Evolutionary conservation across 2,329 filamentous ascomycete genomes (phyloP), one percentile per base, ranked within the genome.

Genomic region (Fusarium domesticum): DNA sequence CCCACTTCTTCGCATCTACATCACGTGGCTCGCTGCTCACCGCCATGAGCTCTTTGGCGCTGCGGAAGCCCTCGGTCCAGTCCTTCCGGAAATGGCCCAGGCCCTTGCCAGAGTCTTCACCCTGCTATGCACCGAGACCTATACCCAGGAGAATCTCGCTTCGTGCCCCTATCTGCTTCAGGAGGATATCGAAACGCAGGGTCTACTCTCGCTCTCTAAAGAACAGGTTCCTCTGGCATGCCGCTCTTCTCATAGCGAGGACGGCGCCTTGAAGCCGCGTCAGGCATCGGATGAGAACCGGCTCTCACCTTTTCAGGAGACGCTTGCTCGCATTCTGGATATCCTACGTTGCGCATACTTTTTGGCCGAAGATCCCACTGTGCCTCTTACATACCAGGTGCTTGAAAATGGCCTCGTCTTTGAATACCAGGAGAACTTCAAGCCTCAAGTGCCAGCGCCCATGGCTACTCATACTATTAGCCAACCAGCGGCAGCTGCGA

Each of bases 21-120:
- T 74, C 44, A 70, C 76, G 35, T 81, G 78, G 78, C 65, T 80
- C 3, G 73, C 72, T 41, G 68, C 70, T 14, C 70, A 68, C 36
- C 68, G 71, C 19, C 57, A 62, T 8, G 74, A 79, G 45, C 57
- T 79, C 6, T 68, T 74, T 45, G 61, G 64, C n/a, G 74, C 71
- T 42, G 64, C 69, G 37, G 64, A 70, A 20, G 68, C 71, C 35
- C 65, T 78, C 20, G 71, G 72, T 32, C 65, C 68, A 5, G 64
- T 72, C 35, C 62, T 76, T 18, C 70, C 69, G 18, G 66, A 71
- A 6, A 72, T 78, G 67, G 69, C 74, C 51, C 67, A 69, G 32
- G 65, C 67, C 2, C 66, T 80, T 6, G 69, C 70, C 25, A 70
- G 70, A 17, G 69, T 71, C 3, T 62, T 80, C 30, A 76, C 72